Base-by-base conservation (phyloP, 1,284 basidiomycete species). In the Athelia sp. region DNA sequence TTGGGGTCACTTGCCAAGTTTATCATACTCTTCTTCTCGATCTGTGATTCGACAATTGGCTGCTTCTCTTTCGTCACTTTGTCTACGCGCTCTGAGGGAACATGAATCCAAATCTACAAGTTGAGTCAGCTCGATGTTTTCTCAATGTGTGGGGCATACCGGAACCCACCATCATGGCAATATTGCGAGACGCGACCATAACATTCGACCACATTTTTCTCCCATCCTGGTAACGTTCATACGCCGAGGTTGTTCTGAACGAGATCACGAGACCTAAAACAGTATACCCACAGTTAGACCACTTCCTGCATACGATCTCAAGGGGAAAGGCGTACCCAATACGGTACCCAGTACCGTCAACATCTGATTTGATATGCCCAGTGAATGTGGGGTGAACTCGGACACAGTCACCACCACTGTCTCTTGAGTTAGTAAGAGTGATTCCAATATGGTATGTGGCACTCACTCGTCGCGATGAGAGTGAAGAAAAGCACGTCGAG, bases 21-120 rank as follows among this genome's bases (percentile, higher is more conserved):
- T 51, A 88, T 75, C 73, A 87, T 82, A 9, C 81, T 80, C 64
- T 82, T 84, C 67, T 87, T 88, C 67, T 90, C 86, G 31, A 87
- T 76, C 1, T 79, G 64, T 21, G 73, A 73, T 57, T 78, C 69
- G 23, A 81, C 66, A 10, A 58, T 60, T 2, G 73, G 74, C 53
- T 68, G 62, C 24, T 66, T 65, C 49, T 61, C 54, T 22, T 60
- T 57, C 14, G 55, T 62, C 2, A 59, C 63, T 52, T 72, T 74
- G 49, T 65, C 60, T 4, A 65, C 58, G 17, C 79, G 71, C 13
- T 79, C 72, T 18, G 62, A 65, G 4, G 81, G 73, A 11, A 81
- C 71, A 56, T 84, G 81, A 26, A 84, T 69, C 83, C 83, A 86
- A 48, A 85, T 74, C 76, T 83, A 53, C 19, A 46, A 19, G 42